Evolutionary conservation across 805 yeast genomes (phyloP).

Genomic region (Metschnikowia santaceciliae): DNA sequence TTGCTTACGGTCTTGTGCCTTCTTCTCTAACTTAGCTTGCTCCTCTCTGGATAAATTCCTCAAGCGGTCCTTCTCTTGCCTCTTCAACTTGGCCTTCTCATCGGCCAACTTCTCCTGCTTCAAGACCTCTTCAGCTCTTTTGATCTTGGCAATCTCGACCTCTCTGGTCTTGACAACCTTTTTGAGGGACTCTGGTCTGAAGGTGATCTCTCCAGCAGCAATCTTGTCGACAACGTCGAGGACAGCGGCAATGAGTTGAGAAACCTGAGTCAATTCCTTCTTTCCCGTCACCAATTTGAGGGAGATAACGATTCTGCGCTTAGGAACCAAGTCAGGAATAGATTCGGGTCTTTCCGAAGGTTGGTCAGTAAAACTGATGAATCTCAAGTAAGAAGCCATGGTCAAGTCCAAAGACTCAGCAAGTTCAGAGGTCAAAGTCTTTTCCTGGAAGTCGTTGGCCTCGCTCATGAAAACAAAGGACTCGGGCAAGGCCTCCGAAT

Average conservation of each 20-base stretch:
- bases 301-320: constrained; percentile 53
- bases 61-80: constrained; percentile 56
- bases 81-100: constrained; percentile 67
- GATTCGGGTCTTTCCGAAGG: constrained; percentile 66
- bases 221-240: constrained; percentile 58
- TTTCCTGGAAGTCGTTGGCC: constrained; percentile 72
- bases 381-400: constrained; percentile 52
- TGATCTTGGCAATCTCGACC: constrained; percentile 63
- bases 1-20: constrained; percentile 76
- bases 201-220: constrained; percentile 45
- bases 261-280: constrained; percentile 47
- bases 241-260: constrained; percentile 49
- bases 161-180: constrained; percentile 78
- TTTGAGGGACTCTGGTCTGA: constrained; percentile 72
- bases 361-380: constrained; percentile 80
- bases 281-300: constrained; percentile 48
- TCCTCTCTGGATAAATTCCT: constrained; percentile 66
- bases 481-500: constrained; percentile 63
- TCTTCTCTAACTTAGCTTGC: constrained; percentile 73
- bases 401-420: constrained; percentile 37
- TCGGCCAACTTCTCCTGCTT: constrained; percentile 67
- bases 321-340: constrained; percentile 51
- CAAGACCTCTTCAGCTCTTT: constrained; percentile 60
- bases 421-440: constrained; percentile 49
- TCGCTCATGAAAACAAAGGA: constrained; percentile 89